Percentiles rank a stretch among this genome's conserved stretches.
These are phyloP conservation scores for Trametes maxima DNA, from an alignment of 768 basidiomycete species.

Conservation along the genomic window DNA sequence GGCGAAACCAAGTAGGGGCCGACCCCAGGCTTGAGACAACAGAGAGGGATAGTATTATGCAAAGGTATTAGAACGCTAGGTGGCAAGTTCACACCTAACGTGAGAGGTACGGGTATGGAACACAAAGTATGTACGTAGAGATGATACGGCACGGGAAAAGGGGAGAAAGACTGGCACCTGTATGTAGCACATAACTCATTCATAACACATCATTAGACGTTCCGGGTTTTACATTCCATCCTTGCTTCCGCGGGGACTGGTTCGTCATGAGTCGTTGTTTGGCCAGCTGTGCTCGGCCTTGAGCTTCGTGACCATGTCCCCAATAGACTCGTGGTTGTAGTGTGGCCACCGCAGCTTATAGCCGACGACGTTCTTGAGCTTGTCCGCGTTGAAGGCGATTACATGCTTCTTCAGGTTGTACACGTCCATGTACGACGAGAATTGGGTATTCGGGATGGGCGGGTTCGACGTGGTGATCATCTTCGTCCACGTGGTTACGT, in stretches of 20 bases:
- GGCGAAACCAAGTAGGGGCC: background rate
- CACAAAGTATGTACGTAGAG: conserved; percentile 4
- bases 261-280: conserved; percentile 26
- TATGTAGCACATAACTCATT: conserved; percentile 25
- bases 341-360: conserved; percentile 66
- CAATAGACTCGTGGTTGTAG: conserved; percentile 61
- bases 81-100: conserved; percentile 7
- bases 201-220: conserved; percentile 23
- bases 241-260: conserved; percentile 3
- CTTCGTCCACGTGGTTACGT: conserved; percentile 80
- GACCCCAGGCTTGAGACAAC: conserved; percentile 5
- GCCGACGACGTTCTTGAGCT: conserved; percentile 73
- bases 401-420: conserved; percentile 70
- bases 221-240: conserved; percentile 23
- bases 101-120: conserved; percentile 19
- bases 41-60: conserved; percentile 16
- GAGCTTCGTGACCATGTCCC: conserved; percentile 79
- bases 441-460: conserved; percentile 68
- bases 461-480: conserved; percentile 76
- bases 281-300: conserved; percentile 66
- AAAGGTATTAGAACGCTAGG: conserved; percentile 14
- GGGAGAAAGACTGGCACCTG: background rate
- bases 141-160: background rate
- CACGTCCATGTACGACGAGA: conserved; percentile 80
- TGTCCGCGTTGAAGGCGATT: conserved; percentile 67